Evolutionary conservation across 2,329 filamentous ascomycete genomes (phyloP).

Genomic region (Talaromyces sp.): DNA sequence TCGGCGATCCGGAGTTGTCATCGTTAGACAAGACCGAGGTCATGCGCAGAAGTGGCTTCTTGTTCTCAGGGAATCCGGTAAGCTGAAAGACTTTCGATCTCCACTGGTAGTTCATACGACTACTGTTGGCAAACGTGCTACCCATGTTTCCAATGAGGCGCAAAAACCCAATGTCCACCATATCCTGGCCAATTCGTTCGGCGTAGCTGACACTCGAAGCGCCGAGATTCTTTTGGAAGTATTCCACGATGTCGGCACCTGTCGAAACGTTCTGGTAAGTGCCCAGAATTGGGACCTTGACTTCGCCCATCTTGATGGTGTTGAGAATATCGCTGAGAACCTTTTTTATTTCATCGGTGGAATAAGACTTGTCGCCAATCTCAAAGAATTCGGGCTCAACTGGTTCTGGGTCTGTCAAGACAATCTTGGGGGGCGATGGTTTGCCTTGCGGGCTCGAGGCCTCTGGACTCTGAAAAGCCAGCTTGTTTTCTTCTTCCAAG

Average conservation of each 20-base stretch:
- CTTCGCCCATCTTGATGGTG: conserved; percentile 79
- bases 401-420: conserved; percentile 65
- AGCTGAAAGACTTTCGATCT: conserved; percentile 84
- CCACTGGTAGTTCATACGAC: conserved; percentile 97
- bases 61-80: conserved; percentile 84
- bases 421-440: conserved; percentile 64
- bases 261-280: conserved; percentile 90
- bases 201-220: conserved; percentile 82
- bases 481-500: conserved; percentile 95
- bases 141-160: conserved; percentile 91
- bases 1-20: conserved; percentile 67
- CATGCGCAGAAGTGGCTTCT: conserved; percentile 64
- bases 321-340: conserved; percentile 81
- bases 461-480: conserved; percentile 85
- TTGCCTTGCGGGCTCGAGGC: conserved; percentile 57
- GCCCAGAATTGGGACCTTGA: conserved; percentile 91
- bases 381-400: conserved; percentile 80
- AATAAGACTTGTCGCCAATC: conserved; percentile 83
- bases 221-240: conserved; percentile 82
- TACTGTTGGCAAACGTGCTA: conserved; percentile 94
- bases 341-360: conserved; percentile 83
- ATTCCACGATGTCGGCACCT: conserved; percentile 91
- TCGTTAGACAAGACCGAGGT: conserved; percentile 64
- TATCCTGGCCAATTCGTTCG: conserved; percentile 89
- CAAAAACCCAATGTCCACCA: conserved; percentile 79